Evolutionary conservation across 306 rosid genomes (phyloP).

Genomic region (Rosa multiflora): DNA sequence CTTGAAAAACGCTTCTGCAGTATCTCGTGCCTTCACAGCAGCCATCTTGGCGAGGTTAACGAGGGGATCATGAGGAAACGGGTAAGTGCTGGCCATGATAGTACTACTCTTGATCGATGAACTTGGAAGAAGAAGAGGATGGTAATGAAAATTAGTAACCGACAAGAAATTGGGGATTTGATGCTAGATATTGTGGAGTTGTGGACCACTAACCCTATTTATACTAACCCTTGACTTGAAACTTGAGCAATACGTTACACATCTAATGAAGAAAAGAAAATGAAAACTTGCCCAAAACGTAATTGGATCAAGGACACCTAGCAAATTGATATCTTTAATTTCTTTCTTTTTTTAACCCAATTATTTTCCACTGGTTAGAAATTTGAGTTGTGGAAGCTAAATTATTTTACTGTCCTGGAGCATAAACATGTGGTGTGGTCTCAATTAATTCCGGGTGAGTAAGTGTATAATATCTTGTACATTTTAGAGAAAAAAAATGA

Average conservation of each 20-base stretch:
- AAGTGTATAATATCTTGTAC: no score
- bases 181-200: neutral
- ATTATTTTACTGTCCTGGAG: no score
- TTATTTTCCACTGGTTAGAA: no score
- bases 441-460: no score
- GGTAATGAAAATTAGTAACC: neutral
- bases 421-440: no score
- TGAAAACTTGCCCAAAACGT: neutral
- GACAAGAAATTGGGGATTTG: neutral
- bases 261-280: neutral
- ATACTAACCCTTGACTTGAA: neutral
- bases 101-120: neutral
- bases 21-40: neutral
- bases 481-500: no score
- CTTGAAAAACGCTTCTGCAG: neutral
- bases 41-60: neutral
- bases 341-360: no score
- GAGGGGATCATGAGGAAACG: neutral
- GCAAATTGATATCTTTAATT: no score
- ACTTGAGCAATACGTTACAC: neutral
- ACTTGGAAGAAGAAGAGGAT: neutral
- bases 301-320: no score
- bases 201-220: neutral
- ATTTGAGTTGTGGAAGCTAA: no score
- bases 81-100: neutral